Evolutionary conservation across 2,329 filamentous ascomycete genomes (phyloP), one percentile per base, ranked within the genome.

Genomic region (Lithohypha guttulata): DNA sequence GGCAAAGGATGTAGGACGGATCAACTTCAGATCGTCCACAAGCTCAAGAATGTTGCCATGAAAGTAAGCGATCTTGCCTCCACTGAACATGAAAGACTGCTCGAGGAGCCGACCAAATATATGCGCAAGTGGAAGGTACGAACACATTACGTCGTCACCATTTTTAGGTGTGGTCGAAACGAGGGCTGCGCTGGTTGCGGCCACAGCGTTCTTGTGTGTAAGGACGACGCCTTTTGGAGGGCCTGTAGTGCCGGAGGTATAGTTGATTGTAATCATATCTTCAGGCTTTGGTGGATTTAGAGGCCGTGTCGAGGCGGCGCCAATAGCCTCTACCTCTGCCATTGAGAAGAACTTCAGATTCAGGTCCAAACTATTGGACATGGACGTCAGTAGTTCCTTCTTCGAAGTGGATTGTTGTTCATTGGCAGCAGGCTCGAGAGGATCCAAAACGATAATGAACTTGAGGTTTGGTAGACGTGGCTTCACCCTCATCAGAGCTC

Each of bases 111-210:
- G 81, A 48, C 87, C 83, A 59, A 84, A 95, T 53, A 98, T 96
- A 58, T 98, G 91, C 7, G 91, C 91, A 26, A 95, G 66, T 0
- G 91, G 91, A 36, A 98, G 73, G 62, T 96, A 98, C 1, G 89
- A 96, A 42, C 84, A 74, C 50, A 80, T 69, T 2, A 79, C 64
- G 50, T 91, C 82, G 41, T 75, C 68, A 9, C 67, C 64, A 9
- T 64, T 65, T 42, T 67, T 64, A n/a, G 58, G 55, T 28, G 64
- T 55, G 11, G 75, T 67, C 25, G 74, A 61, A 42, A 83, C 69
- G 13, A 71, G 65, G 9, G 77, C 69, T 29, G 81, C 71, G 26
- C 78, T 84, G 2, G 41, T 44, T 7, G 49, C 49, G 9, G 86
- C 76, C 6, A 94, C 75, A 8, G 85, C 84, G 57, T 82, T 86